Percentiles rank a stretch among this genome's conserved stretches.
Evolutionary conservation across 164 flowering plant species (phyloP).

Genomic region (Umbilicus rupestris): DNA sequence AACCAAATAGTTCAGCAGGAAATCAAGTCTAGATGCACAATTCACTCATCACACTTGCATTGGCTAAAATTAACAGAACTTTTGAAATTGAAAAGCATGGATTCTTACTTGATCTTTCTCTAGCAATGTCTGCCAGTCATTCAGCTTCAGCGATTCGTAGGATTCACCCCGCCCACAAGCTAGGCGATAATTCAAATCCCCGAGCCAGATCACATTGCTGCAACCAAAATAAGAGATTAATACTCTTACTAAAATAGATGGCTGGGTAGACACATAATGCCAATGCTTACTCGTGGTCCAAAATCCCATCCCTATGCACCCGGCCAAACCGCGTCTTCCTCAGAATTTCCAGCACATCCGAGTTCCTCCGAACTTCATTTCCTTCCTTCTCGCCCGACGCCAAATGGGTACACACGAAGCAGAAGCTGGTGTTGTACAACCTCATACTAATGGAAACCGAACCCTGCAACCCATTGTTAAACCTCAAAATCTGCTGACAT

Average conservation of each 20-base stretch:
- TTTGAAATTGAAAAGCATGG: not conserved
- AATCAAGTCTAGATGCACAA: not conserved
- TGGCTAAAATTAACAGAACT: not conserved
- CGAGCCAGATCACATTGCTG: conserved; percentile 61
- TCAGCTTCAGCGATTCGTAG: conserved; percentile 20
- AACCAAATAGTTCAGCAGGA: not conserved
- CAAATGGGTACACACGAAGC: conserved; percentile 82
- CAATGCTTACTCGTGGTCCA: not conserved
- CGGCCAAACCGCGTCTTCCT: conserved; percentile 51
- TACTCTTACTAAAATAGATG: too few relatives aligned
- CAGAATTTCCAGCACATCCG: conserved; percentile 62
- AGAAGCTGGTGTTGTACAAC: conserved; percentile 45
- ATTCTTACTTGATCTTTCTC: conserved; percentile 68
- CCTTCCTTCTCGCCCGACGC: conserved; percentile 80
- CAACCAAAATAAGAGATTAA: not conserved
- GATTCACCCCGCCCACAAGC: not conserved
- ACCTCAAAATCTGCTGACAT: too few relatives aligned
- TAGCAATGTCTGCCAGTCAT: conserved; percentile 71
- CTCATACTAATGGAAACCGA: conserved; percentile 81
- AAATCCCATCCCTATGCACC: not conserved
- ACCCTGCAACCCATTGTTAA: conserved; percentile 32
- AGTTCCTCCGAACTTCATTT: conserved; percentile 58
- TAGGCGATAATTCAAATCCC: conserved; percentile 74
- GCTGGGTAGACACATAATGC: not conserved
- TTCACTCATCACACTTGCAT: not conserved